phyloP scores from a whole-genome alignment of 495 filamentous ascomycete species.

The Amniculicola lignicola region DNA sequence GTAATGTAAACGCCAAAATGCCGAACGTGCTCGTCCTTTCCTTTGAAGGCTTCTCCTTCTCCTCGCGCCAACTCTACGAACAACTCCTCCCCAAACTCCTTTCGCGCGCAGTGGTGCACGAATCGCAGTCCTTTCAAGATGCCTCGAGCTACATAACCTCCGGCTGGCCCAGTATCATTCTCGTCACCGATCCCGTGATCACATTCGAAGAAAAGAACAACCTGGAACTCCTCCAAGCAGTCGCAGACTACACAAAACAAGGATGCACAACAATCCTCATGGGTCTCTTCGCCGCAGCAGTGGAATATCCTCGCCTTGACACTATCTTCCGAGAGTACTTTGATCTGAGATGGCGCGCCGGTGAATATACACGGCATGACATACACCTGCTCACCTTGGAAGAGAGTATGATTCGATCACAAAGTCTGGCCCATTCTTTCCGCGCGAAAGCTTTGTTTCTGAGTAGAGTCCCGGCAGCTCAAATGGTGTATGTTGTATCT shows the following conservation, averaged over 20 bases:
- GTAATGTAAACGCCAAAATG: background rate
- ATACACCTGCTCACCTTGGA: slow-evolving; percentile 4
- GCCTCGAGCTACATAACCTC: slow-evolving; percentile 22
- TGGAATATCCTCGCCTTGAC: slow-evolving; percentile 2
- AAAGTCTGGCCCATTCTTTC: slow-evolving; percentile 13
- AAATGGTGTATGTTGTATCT: slow-evolving; percentile 20
- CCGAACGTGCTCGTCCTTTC: slow-evolving; percentile 29
- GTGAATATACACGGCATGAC: slow-evolving; percentile 1
- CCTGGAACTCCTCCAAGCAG: slow-evolving; percentile 8
- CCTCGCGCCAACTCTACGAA: slow-evolving; percentile 26
- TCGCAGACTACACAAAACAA: slow-evolving; percentile 22
- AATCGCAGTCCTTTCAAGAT: slow-evolving; percentile 27
- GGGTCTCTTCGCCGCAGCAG: slow-evolving; percentile 24
- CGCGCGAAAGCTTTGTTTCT: slow-evolving; percentile 24
- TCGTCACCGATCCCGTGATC: slow-evolving; percentile 26
- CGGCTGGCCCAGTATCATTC: slow-evolving; percentile 29
- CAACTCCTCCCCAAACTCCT: slow-evolving; percentile 28
- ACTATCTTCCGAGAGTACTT: slow-evolving; percentile 20
- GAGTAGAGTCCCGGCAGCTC: slow-evolving; percentile 9
- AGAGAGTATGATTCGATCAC: slow-evolving; percentile 13
- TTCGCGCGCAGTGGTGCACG: slow-evolving; percentile 24
- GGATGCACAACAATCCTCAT: slow-evolving; percentile 28
- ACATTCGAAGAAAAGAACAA: slow-evolving; percentile 11
- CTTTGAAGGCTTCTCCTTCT: slow-evolving; percentile 33
- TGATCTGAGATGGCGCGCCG: slow-evolving; percentile 19